phyloP scores from a whole-genome alignment of 1,284 basidiomycete genomes.

The Malassezia vespertilionis region DNA sequence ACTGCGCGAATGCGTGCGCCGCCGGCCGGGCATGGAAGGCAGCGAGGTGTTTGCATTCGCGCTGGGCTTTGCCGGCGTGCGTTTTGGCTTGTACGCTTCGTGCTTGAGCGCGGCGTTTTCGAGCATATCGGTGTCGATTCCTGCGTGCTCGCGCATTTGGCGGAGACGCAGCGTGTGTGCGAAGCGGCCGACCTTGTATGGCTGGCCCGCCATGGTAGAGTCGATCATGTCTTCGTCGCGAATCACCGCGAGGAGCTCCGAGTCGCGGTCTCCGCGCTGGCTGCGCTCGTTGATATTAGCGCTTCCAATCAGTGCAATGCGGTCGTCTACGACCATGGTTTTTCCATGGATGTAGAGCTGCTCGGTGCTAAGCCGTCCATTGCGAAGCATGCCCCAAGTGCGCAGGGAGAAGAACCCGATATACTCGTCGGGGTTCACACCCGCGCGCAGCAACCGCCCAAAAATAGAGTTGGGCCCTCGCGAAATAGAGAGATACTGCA shows the following conservation, averaged over 20 bases:
- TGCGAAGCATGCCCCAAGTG: constrained; percentile 83
- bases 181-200: constrained; percentile 90
- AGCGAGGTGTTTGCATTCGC: neutral
- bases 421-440: constrained; percentile 76
- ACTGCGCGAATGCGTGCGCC: too few species aligned
- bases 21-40: too few species aligned
- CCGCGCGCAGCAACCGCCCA: constrained; percentile 69
- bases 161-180: constrained; percentile 85
- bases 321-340: constrained; percentile 86
- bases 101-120: constrained; percentile 46
- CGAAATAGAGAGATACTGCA: constrained; percentile 68
- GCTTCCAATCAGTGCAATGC: constrained; percentile 93
- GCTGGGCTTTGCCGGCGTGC: neutral
- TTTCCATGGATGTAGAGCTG: constrained; percentile 53
- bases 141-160: constrained; percentile 91
- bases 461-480: constrained; percentile 89
- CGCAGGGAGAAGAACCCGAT: constrained; percentile 83
- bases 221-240: constrained; percentile 89
- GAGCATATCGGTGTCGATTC: constrained; percentile 82
- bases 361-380: constrained; percentile 76
- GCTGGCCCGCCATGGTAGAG: constrained; percentile 83
- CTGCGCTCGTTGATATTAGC: constrained; percentile 98
- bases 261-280: constrained; percentile 88
- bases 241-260: constrained; percentile 81
- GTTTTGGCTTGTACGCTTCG: neutral